Base-by-base conservation (phyloP, 768 basidiomycete genomes). In the Porpolomopsis calyptriformis region DNA sequence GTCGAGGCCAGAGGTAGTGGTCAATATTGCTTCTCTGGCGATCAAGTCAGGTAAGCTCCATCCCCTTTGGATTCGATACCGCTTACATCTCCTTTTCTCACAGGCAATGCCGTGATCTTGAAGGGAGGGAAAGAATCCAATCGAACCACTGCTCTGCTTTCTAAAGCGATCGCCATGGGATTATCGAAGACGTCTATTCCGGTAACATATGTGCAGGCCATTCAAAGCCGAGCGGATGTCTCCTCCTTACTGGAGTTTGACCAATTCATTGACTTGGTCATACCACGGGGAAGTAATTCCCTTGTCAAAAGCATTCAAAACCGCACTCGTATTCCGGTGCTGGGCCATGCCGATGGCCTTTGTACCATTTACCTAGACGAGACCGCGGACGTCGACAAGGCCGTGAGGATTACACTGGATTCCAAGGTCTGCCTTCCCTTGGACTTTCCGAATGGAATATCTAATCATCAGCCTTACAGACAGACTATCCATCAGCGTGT, bases 311-410 rank as follows among this genome's bases (percentile, higher is more conserved):
- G 70, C 60, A 96, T 99, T 48, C 90, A 98, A 60, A 84, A 85
- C 47, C 78, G 70, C 52, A 96, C 94, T 0, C 73, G 85, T 48
- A 98, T 99, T 49, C 85, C 96, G 2, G 96, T 99, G 36, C 97
- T 99, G 92, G 96, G 96, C 1, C 96, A 99, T 58, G 93, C 96
- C 5, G 96, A 99, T 62, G 96, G 96, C 1, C 67, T 98, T 7
- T 99, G 96, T 61, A 77, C 80, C 16, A 78, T 96, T 4, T 98
- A 82, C 61, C 65, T 99, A 4, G 94, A 99, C 61, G 81, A 85
- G 54, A 69, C 72, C 23, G 93, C 93, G 0, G 77, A 85, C 53
- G 55, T 68, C 31, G 74, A 79, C 47, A 98, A 92, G 61, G 90
- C 93, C 0, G 67, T 82, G 33, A 72, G 90, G 18, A 71, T 99